phyloP scores from a whole-genome alignment of 371 early-diverging fungal species.

The Mortierella sp. region DNA sequence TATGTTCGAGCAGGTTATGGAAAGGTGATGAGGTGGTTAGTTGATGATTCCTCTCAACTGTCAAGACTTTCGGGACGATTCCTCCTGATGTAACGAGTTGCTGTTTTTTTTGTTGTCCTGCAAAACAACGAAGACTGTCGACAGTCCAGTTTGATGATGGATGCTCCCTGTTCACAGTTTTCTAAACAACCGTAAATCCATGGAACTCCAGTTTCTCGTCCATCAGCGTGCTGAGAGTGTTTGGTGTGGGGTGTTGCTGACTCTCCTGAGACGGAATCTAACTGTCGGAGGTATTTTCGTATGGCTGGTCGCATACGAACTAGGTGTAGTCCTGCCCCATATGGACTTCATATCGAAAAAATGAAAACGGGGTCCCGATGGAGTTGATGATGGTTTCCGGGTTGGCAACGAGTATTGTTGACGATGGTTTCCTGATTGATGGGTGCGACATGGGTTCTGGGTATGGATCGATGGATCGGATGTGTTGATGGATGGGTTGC shows the following conservation, averaged over 20 bases:
- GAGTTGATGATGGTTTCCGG: not conserved
- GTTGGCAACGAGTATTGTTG: not conserved
- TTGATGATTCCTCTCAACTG: slow-evolving; percentile 14
- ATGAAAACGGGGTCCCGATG: not conserved
- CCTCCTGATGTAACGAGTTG: not conserved
- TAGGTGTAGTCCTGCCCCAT: too few species aligned
- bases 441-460: not conserved
- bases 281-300: not conserved
- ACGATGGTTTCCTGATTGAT: slow-evolving; percentile 2
- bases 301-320: not conserved
- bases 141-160: not conserved
- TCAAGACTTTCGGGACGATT: not conserved
- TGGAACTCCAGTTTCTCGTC: not conserved
- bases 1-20: not conserved
- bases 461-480: slow-evolving; percentile 17
- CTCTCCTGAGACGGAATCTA: not conserved
- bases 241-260: not conserved
- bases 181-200: not conserved
- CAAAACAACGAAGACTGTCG: not conserved
- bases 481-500: slow-evolving; percentile 24
- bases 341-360: not conserved
- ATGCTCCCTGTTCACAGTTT: not conserved
- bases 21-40: not conserved
- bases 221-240: not conserved
- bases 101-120: not conserved